Evolutionary conservation across 768 basidiomycete species (phyloP).

Genomic region (Daedaleopsis nitida): DNA sequence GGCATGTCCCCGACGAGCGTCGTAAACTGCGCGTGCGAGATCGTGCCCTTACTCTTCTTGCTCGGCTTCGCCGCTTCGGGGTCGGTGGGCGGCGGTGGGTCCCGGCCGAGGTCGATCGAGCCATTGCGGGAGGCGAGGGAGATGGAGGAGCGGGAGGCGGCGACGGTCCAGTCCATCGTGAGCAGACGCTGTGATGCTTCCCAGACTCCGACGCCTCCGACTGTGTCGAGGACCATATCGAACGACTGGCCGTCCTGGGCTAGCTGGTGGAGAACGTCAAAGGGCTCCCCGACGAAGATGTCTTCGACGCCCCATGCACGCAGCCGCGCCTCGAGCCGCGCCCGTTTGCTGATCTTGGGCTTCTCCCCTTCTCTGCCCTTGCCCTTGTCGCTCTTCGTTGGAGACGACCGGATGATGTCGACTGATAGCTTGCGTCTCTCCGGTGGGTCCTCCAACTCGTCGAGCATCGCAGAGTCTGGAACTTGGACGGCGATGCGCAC

Average conservation of each 20-base stretch:
- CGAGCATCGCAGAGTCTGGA: slow-evolving; percentile 39
- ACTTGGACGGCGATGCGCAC: slow-evolving; percentile 79
- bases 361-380: slow-evolving; percentile 19
- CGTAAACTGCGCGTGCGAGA: slow-evolving; percentile 60
- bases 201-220: slow-evolving; percentile 81
- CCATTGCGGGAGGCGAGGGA: slow-evolving; percentile 51
- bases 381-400: slow-evolving; percentile 12
- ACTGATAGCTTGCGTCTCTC: slow-evolving; percentile 4
- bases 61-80: slow-evolving; percentile 6
- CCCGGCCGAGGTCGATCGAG: slow-evolving; percentile 19
- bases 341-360: slow-evolving; percentile 19
- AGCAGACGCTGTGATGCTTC: slow-evolving; percentile 70
- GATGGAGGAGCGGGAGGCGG: slow-evolving; percentile 14
- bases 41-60: slow-evolving; percentile 18
- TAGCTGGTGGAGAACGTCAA: slow-evolving; percentile 54
- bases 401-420: slow-evolving; percentile 3
- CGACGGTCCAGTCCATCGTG: slow-evolving; percentile 34
- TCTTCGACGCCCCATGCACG: slow-evolving; percentile 77
- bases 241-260: slow-evolving; percentile 59
- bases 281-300: slow-evolving; percentile 65
- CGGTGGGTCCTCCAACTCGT: slow-evolving; percentile 9
- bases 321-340: slow-evolving; percentile 46
- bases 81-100: not conserved
- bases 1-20: slow-evolving; percentile 77
- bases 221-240: slow-evolving; percentile 81